Evolutionary conservation across 1,284 basidiomycete species (phyloP), one percentile per base, ranked within the genome.

Genomic region (Schizophyllum commune): DNA sequence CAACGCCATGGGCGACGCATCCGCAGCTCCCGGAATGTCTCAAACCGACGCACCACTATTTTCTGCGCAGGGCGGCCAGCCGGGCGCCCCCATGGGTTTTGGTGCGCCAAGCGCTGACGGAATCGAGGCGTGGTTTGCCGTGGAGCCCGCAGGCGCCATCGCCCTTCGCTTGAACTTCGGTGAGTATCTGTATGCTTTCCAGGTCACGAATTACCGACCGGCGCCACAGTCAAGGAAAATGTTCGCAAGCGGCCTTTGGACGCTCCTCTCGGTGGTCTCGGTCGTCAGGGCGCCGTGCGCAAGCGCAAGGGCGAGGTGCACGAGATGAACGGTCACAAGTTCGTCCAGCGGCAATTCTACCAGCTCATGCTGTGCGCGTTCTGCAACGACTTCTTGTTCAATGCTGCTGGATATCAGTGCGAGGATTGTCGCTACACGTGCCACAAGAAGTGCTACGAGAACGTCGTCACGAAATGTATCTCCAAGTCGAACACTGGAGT

Each of bases 261-360:
- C 70, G 91, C 86, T 5, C 85, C 85, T 20, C 83, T 80, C 13
- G 79, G 89, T 62, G 95, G 94, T 64, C 88, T 99, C 33, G 97
- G 96, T 52, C 94, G 97, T 74, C 96, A 98, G 77, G 97, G 96
- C 64, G 97, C 97, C 63, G 88, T 99, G 66, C 89, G 96, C 70
- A 98, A 98, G 79, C 92, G 94, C 71, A 98, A 98, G 78, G 96
- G 91, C 68, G 96, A 99, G 75, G 91, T 99, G 11, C 94, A 97
- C 75, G 96, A 98, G 76, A 98, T 98, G 92, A 99, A 99, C 72
- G 97, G 97, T 4, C 97, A 99, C 81, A 94, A 97, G 75, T 99
- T 99, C 72, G 84, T 99, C 59, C 92, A 95, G 70, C 86, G 90
- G 59, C 97, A 99, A 75, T 99, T 99, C 79, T 99, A 98, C 76